Conservation (phyloP, 805 yeast species). For the Wickerhamomyces bisporus region DNA sequence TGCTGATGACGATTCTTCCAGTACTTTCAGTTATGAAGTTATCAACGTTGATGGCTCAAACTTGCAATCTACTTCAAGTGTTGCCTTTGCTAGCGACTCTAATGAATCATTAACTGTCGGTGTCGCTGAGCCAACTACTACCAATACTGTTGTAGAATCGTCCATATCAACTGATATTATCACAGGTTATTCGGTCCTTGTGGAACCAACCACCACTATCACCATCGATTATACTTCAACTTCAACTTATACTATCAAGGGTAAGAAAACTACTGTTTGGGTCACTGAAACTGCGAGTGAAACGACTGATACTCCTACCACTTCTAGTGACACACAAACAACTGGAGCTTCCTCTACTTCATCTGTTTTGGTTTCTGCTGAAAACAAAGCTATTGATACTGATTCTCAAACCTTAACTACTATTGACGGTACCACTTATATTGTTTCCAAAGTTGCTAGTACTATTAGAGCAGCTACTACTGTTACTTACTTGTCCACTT, state of each 20-base stretch:
- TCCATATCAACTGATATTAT: constrained; percentile 4
- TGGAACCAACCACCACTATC: constrained; percentile 6
- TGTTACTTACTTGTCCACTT: constrained; percentile 12
- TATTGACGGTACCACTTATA: constrained; percentile 23
- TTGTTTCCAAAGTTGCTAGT: constrained; percentile 18
- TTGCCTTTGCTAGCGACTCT: constrained; percentile 14
- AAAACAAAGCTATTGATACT: no score
- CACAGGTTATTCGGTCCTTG: constrained; percentile 13
- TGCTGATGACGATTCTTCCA: constrained; percentile 12
- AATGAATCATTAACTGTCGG: constrained; percentile 12
- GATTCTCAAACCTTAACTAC: constrained; percentile 12
- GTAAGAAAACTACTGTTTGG: constrained; percentile 20
- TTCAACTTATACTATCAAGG: constrained; percentile 18
- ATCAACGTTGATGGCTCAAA: constrained; percentile 26
- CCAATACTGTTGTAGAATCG: constrained; percentile 7
- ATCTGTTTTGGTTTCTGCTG: constrained; percentile 1
- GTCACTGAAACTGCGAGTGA: constrained; percentile 21
- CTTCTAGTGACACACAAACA: constrained; percentile 5
- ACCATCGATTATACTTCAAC: constrained; percentile 20
- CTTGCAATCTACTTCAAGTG: constrained; percentile 18
- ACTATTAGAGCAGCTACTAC: constrained; percentile 24
- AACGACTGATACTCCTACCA: constrained; percentile 1
- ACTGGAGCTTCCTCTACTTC: constrained; percentile 5
- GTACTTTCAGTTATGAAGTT: constrained; percentile 21
- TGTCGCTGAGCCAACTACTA: constrained; percentile 20